phyloP scores from a whole-genome alignment of 768 basidiomycete species.

The Boletus patriciae region DNA sequence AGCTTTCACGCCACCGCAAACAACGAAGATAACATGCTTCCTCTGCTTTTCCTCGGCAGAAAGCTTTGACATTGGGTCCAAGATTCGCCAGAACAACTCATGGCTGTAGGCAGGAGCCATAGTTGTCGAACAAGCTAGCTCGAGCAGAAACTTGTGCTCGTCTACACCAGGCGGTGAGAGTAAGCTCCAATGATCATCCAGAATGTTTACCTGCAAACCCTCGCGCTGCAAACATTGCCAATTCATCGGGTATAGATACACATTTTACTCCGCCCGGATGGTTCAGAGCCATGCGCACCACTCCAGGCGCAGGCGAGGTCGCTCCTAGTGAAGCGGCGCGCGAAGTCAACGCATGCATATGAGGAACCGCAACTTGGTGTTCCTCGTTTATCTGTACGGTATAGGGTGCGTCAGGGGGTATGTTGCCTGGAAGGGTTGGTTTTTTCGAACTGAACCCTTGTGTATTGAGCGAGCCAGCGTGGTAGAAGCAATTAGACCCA shows the following conservation, averaged over 20 bases:
- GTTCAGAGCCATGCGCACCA: slow-evolving; percentile 65
- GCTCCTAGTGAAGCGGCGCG: slow-evolving; percentile 73
- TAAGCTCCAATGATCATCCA: not conserved
- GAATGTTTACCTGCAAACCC: slow-evolving; percentile 55
- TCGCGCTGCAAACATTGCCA: slow-evolving; percentile 61
- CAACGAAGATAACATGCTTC: slow-evolving; percentile 17
- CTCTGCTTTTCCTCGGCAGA: slow-evolving; percentile 26
- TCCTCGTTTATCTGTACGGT: slow-evolving; percentile 44
- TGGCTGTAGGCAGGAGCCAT: slow-evolving; percentile 64
- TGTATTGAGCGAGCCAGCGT: slow-evolving; percentile 61
- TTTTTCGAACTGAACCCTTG: slow-evolving; percentile 33
- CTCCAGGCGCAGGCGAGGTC: slow-evolving; percentile 57
- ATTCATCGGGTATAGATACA: slow-evolving; percentile 63
- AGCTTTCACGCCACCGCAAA: slow-evolving; percentile 59
- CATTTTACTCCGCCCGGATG: slow-evolving; percentile 56
- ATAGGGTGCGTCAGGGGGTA: slow-evolving; percentile 31
- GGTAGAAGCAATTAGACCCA: slow-evolving; percentile 74
- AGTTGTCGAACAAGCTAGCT: slow-evolving; percentile 72
- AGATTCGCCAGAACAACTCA: slow-evolving; percentile 48
- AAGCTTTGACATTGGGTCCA: slow-evolving; percentile 25
- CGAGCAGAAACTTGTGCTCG: slow-evolving; percentile 73
- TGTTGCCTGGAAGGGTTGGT: slow-evolving; percentile 33
- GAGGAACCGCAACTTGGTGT: slow-evolving; percentile 54
- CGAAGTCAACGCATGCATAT: slow-evolving; percentile 57
- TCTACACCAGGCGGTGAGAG: slow-evolving; percentile 39